Base-by-base conservation (phyloP, 164 flowering plant species). In the Macadamia integrifolia region DNA sequence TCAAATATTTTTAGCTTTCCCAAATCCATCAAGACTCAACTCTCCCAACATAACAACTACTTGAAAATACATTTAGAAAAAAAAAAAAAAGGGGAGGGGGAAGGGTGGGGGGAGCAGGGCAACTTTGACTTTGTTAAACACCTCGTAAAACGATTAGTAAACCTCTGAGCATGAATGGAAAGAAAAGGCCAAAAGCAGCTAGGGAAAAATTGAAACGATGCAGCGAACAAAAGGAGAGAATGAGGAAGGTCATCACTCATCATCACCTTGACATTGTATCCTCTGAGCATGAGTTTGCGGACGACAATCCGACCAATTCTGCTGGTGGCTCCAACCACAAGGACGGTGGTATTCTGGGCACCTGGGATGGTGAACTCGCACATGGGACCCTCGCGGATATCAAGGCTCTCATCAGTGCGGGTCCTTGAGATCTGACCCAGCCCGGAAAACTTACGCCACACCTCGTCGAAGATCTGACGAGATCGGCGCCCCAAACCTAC, bases 401-500 rank as follows among this genome's bases (percentile, higher is more conserved):
- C 84, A 6, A 80, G 77, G 75, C 52, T 81, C 80, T 84, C 91
- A 64, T 86, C 90, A n/a, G 78, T 66, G 1, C 82, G 77, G 0
- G 97, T 88, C 71, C 97, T 82, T 6, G 98, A 94, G 18, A 94
- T 88, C 81, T 94, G 98, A 6, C 98, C 98, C 64, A 94, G 73
- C 14, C 83, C 89, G 0, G 96, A 88, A 74, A 94, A 90, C 73
- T 94, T 94, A 28, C 91, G 76, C 98, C 98, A 92, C 23, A 89
- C 96, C 69, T 88, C 91, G 58, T 92, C 98, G 64, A 94, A 94
- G 17, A 94, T 79, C 72, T 94, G 97, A 32, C 98, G 74, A 6
- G 95, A 92, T 56, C 74, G 77, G 60, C 97, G 80, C n/a, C 98
- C 98, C 35, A 92, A 75, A 0, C 97, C 97, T 9, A 94, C 97